Evolutionary conservation across 164 flowering plant genomes (phyloP).

Genomic region (Tetrastigma voinierianum): DNA sequence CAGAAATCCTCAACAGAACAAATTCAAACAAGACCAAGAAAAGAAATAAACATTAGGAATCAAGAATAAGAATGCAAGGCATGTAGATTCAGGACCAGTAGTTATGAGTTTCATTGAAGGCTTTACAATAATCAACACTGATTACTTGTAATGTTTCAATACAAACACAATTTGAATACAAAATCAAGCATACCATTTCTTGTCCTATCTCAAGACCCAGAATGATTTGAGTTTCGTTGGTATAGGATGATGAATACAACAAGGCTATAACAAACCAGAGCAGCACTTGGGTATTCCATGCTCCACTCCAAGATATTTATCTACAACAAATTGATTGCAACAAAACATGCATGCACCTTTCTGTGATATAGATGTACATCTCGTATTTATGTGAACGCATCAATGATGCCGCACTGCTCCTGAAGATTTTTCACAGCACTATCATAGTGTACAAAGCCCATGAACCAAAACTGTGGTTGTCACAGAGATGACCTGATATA

Average conservation of each 20-base stretch:
- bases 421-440: slow-evolving; percentile 71
- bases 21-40: no score
- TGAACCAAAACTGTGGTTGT: slow-evolving; percentile 93
- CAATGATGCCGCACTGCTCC: slow-evolving; percentile 40
- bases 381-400: background rate
- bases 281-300: background rate
- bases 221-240: background rate
- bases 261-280: no score
- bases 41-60: no score
- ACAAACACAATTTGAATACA: background rate
- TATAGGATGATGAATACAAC: no score
- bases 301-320: background rate
- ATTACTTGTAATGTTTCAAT: no score
- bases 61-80: no score
- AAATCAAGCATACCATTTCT: background rate
- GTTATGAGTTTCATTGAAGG: no score
- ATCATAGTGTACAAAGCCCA: slow-evolving; percentile 83
- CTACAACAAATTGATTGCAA: slow-evolving; percentile 1
- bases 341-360: slow-evolving; percentile 1
- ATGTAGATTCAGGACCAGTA: no score
- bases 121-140: no score
- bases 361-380: background rate
- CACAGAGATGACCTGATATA: slow-evolving; percentile 76
- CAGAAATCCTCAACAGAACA: no score
- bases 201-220: background rate